Evolutionary conservation across 768 basidiomycete species (phyloP), one percentile per base, ranked within the genome.

Genomic region (Rhizopogon vesiculosus): DNA sequence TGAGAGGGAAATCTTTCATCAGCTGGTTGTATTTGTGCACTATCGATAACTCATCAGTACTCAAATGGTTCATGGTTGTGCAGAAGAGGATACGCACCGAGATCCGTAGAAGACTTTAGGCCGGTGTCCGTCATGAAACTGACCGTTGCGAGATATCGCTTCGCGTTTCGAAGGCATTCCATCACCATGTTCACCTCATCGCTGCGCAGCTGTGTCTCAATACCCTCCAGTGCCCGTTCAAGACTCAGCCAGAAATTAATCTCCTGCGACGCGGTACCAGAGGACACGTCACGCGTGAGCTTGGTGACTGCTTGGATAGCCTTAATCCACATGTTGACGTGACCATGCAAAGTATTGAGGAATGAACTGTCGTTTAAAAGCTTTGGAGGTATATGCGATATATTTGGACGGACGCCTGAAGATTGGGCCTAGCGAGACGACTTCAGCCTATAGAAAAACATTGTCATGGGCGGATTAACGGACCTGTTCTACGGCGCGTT

Each of bases 161-260:
- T 98, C 28, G 97, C 97, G 61, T 97, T 93, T 62, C 95, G 81
- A 54, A 99, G 74, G 64, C 93, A 91, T 61, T 96, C 95, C 84
- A 93, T 90, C 49, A 92, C 89, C 84, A 93, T 87, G 56, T 83
- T 84, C 45, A 99, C 92, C 66, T 94, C 91, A 48, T 98, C 95
- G 58, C 91, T 92, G 59, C 87, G 79, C 57, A 99, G 77, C 65
- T 99, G 97, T 0, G 84, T 76, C 65, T 98, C 95, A 64, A 98
- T 98, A 0, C 84, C 89, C 64, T 98, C 97, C 59, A 99, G 71
- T 6, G 94, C 94, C 43, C 91, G 78, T 69, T 99, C 97, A 69
- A 99, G 79, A 68, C 88, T 91, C 22, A 98, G 77, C 97, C 97
- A 98, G 65, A 99, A 98, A 71, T 98, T 98, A 77, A 99, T 94